Percentiles rank a stretch among this genome's conserved stretches.
Evolutionary conservation across 1,284 basidiomycete species (phyloP).

Genomic region (Violaceomyces palustris): DNA sequence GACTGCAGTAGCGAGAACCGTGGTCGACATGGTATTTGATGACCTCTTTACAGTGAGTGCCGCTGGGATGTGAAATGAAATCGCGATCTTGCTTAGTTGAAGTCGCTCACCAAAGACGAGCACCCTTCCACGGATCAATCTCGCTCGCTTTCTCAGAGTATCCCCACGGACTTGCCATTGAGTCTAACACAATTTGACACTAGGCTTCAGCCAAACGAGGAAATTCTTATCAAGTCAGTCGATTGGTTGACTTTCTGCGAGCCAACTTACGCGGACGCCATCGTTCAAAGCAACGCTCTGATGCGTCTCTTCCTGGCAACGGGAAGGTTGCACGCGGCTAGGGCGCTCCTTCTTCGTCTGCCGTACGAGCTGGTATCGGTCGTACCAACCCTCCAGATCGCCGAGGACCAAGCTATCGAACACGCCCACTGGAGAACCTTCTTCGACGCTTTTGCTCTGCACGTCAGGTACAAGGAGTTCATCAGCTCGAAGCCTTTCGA

Average conservation of each 20-base stretch:
- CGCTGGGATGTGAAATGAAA: background rate
- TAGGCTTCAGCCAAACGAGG: constrained; percentile 27
- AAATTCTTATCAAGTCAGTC: constrained; percentile 71
- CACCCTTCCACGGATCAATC: too few relatives aligned
- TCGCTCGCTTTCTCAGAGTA: too few relatives aligned
- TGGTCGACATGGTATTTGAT: constrained; percentile 63
- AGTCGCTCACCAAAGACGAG: background rate
- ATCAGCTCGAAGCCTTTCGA: constrained; percentile 25
- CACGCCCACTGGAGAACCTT: constrained; percentile 44
- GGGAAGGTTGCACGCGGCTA: constrained; percentile 44
- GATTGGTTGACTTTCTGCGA: constrained; percentile 83
- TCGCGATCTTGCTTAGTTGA: background rate
- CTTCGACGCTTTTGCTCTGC: constrained; percentile 42
- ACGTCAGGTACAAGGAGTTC: constrained; percentile 35
- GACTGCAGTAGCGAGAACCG: constrained; percentile 70
- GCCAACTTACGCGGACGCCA: constrained; percentile 43
- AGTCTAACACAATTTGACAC: constrained; percentile 20
- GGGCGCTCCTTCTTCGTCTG: constrained; percentile 37
- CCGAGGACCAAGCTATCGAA: constrained; percentile 37
- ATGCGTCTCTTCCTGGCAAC: constrained; percentile 40
- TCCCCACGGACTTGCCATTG: constrained; percentile 3
- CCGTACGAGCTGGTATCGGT: constrained; percentile 32
- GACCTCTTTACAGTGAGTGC: constrained; percentile 59
- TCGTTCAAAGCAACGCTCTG: constrained; percentile 45
- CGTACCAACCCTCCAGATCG: constrained; percentile 11